phyloP scores from a whole-genome alignment of 148 eudicot genomes.

The Nyssa sinensis region DNA sequence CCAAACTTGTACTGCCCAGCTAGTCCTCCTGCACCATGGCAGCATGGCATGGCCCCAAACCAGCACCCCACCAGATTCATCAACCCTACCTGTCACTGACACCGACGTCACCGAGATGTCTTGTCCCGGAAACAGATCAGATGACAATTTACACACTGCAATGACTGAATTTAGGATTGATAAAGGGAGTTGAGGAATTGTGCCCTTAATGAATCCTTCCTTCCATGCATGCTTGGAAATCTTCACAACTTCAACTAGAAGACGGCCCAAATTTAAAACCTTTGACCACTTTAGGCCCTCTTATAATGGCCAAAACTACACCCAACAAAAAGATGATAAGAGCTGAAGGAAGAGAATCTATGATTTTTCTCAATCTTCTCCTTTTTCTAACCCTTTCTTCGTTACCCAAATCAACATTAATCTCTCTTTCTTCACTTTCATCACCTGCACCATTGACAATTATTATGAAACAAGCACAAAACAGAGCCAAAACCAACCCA shows the following conservation, averaged over 20 bases:
- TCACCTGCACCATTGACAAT: constrained; percentile 70
- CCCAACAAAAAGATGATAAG: constrained; percentile 67
- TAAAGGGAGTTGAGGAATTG: constrained; percentile 81
- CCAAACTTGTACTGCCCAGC: constrained; percentile 98
- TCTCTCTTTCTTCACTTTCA: constrained; percentile 19
- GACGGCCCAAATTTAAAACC: constrained; percentile 71
- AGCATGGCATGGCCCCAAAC: constrained; percentile 90
- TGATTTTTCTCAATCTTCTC: constrained; percentile 33
- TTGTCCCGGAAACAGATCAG: constrained; percentile 67
- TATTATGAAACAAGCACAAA: constrained; percentile 70
- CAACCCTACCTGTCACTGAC: constrained; percentile 61
- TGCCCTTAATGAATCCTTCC: constrained; percentile 69
- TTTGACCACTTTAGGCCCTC: constrained; percentile 55
- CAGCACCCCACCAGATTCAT: constrained; percentile 92
- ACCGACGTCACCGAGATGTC: constrained; percentile 68
- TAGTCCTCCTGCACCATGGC: constrained; percentile 96
- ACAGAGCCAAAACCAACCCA: constrained; percentile 60
- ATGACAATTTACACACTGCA: constrained; percentile 76
- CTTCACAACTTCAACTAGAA: constrained; percentile 31
- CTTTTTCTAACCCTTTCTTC: not conserved
- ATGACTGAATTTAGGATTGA: constrained; percentile 81
- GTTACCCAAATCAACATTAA: constrained; percentile 13
- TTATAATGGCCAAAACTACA: constrained; percentile 46
- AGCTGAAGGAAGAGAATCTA: constrained; percentile 70
- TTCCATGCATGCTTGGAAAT: constrained; percentile 69